Evolutionary conservation across 495 filamentous ascomycete species (phyloP), one percentile per base, ranked within the genome.

Genomic region (Tetracladium marchalianum): DNA sequence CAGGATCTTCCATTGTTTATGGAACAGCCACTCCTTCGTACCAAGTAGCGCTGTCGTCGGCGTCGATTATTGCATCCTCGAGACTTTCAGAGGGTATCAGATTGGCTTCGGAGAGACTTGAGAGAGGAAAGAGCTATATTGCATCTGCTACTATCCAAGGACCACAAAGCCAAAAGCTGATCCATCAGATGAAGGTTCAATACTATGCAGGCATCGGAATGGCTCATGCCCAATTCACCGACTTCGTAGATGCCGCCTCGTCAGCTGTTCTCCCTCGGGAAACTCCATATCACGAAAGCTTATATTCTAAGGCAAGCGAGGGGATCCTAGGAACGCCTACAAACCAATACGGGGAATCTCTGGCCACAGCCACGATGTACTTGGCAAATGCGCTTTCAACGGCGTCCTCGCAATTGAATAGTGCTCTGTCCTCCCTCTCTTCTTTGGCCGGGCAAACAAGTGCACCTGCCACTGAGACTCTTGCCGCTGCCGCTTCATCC

Each of bases 161-260:
- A 59, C 60, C 11, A 62, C 61, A 13, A 48, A 66, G 35, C 7
- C 66, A 69, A 51, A 73, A 81, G 51, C 52, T 84, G 8, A 66
- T 77, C 15, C 74, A 79, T 45, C 64, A 75, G 35, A 80, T 81
- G 22, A 78, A 76, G 50, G 68, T 78, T 43, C 81, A 80, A 51
- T 92, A 89, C 59, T 88, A 88, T 52, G 81, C 86, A 45, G 83
- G 77, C 9, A 52, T 90, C 43, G 86, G 86, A 12, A 52, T 87
- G 16, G 86, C 86, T 2, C 83, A 92, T 56, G 84, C 80, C 36
- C 76, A 78, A 15, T 90, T 87, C 54, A 77, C 82, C 9, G 78
- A 81, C 22, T 88, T 90, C 53, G 49, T 89, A 6, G 70, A 69
- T 11, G 77, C 82, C 8, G 85, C 82, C 17, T 84, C 80, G 16